These are phyloP conservation scores for Ophiostoma populinum DNA, from an alignment of 2,329 filamentous ascomycete genomes.

Conservation along the genomic window DNA sequence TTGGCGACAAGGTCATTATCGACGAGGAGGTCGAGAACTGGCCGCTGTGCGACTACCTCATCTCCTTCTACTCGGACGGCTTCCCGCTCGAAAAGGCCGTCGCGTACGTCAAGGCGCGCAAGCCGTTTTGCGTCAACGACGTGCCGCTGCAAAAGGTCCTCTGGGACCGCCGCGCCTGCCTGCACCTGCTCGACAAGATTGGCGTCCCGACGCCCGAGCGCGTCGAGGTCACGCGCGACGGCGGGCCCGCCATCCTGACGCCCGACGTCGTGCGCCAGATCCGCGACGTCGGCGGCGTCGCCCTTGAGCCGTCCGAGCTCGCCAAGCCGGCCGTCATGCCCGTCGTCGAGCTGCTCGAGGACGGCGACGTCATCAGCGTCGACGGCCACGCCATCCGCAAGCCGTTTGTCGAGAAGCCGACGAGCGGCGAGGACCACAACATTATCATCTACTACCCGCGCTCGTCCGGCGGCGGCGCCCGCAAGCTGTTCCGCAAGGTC, in stretches of 20 bases:
- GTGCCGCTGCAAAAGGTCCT: slow-evolving; percentile 92
- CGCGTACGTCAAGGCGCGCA: slow-evolving; percentile 79
- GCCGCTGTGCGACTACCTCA: slow-evolving; percentile 90
- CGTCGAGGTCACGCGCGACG: slow-evolving; percentile 83
- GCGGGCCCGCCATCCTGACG: slow-evolving; percentile 64
- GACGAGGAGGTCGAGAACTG: slow-evolving; percentile 95
- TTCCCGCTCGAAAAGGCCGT: slow-evolving; percentile 96
- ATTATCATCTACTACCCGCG: slow-evolving; percentile 95
- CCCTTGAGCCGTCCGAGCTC: slow-evolving; percentile 53
- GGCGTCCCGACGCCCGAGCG: slow-evolving; percentile 77
- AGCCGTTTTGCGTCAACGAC: slow-evolving; percentile 95
- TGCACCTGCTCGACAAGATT: slow-evolving; percentile 75
- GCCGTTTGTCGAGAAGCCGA: slow-evolving; percentile 95
- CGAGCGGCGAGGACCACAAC: slow-evolving; percentile 97
- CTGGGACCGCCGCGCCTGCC: slow-evolving; percentile 85
- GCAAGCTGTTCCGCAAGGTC: slow-evolving; percentile 88
- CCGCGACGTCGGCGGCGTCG: slow-evolving; percentile 62
- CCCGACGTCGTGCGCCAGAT: slow-evolving; percentile 66
- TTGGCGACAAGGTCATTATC: slow-evolving; percentile 95
- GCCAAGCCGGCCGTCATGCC: slow-evolving; percentile 32
- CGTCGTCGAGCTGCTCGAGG: slow-evolving; percentile 72
- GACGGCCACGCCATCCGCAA: slow-evolving; percentile 72
- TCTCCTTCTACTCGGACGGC: slow-evolving; percentile 96
- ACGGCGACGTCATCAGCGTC: slow-evolving; percentile 74
- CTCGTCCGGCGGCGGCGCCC: slow-evolving; percentile 70